Evolutionary conservation across 257 asterid species (phyloP).

Genomic region (Primulina tabacum): DNA sequence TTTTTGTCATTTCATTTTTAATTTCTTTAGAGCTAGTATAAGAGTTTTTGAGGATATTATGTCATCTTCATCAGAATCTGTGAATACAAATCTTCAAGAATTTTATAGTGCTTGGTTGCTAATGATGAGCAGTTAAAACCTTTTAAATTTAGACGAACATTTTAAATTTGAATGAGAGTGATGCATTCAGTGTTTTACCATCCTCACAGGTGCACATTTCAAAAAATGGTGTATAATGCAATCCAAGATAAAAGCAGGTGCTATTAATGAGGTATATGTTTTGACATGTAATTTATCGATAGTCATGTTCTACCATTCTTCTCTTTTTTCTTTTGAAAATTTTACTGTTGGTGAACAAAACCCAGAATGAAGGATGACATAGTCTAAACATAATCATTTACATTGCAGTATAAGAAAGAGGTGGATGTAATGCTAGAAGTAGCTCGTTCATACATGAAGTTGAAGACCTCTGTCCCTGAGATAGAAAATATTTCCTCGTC

Average conservation of each 20-base stretch:
- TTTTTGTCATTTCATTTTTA: no score
- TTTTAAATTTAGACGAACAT: background rate
- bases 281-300: background rate
- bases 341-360: background rate
- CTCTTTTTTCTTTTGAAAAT: conserved; percentile 2
- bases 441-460: conserved; percentile 56
- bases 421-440: conserved; percentile 65
- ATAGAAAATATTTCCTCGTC: conserved; percentile 26
- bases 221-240: conserved; percentile 96
- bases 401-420: conserved; percentile 76
- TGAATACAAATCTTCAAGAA: background rate
- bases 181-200: conserved; percentile 2
- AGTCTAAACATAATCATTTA: conserved; percentile 3
- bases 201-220: conserved; percentile 65
- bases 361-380: background rate
- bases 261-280: conserved; percentile 60
- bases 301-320: background rate
- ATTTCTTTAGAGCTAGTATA: background rate
- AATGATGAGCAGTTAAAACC: background rate
- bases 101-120: background rate
- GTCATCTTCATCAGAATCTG: background rate
- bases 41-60: background rate
- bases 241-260: conserved; percentile 70
- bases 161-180: background rate
- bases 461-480: conserved; percentile 40